These are phyloP conservation scores for Dianthus caryophyllus DNA, from an alignment of 148 eudicot genomes.

Conservation along the genomic window DNA sequence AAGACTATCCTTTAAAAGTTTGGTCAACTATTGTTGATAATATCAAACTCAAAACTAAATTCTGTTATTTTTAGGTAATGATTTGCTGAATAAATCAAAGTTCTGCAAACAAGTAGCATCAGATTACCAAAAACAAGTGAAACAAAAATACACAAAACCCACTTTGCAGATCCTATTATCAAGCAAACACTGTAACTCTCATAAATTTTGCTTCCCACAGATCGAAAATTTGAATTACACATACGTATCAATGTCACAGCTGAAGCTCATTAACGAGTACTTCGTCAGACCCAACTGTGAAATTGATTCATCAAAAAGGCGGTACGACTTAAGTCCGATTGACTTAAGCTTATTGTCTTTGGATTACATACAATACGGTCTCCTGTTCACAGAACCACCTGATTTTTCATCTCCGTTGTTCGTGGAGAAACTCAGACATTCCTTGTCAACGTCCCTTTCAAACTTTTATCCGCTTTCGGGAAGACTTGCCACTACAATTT, in stretches of 20 bases:
- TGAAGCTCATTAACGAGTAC: slow-evolving; percentile 12
- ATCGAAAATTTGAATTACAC: not conserved
- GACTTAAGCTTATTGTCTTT: slow-evolving; percentile 5
- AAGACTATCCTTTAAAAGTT: no score
- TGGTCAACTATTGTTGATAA: no score
- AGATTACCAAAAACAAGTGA: not conserved
- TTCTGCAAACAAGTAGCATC: not conserved
- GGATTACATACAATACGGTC: slow-evolving; percentile 18
- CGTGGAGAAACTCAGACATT: not conserved
- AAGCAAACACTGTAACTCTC: not conserved
- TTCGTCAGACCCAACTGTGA: slow-evolving; percentile 9
- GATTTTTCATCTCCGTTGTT: not conserved
- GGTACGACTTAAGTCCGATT: not conserved
- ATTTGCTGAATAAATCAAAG: no score
- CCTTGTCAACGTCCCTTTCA: not conserved
- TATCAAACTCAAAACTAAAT: no score
- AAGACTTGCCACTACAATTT: slow-evolving; percentile 2
- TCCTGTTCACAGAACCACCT: slow-evolving; percentile 10
- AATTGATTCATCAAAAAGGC: not conserved
- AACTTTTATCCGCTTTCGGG: slow-evolving; percentile 19
- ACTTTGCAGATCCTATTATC: not conserved
- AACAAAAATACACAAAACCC: not conserved
- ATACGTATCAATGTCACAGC: not conserved
- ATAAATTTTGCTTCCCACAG: no score
- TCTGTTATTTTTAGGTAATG: no score